Conservation (phyloP, 2,329 filamentous ascomycete genomes). For the Microdochium bolleyi region DNA sequence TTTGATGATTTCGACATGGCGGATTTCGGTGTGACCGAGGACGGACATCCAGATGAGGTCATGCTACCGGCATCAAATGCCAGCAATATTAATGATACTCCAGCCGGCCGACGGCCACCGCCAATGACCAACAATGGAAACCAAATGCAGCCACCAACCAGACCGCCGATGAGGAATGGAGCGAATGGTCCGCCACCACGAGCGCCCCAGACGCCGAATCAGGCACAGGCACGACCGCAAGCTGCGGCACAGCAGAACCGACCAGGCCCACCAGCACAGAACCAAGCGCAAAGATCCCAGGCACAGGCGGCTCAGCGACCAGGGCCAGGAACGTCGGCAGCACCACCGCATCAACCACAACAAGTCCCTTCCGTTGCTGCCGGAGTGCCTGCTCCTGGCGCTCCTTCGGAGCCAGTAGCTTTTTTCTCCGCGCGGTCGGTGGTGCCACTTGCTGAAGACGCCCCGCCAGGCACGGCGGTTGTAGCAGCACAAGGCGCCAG, state of each 20-base stretch:
- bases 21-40: conserved; percentile 63
- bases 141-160: conserved; percentile 29
- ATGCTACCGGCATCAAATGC: conserved; percentile 35
- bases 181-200: conserved; percentile 21
- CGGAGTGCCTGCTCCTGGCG: conserved; percentile 13
- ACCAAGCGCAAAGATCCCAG: conserved; percentile 7
- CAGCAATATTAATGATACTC: conserved; percentile 16
- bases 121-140: conserved; percentile 12
- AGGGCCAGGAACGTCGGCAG: conserved; percentile 5
- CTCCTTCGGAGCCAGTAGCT: conserved; percentile 36
- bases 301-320: conserved; percentile 7
- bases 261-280: conserved; percentile 10
- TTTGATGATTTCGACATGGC: conserved; percentile 64
- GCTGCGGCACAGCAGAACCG: conserved; percentile 12
- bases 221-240: conserved; percentile 15
- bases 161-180: conserved; percentile 18
- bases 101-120: conserved; percentile 12
- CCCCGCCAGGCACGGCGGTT: conserved; percentile 30
- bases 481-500: conserved; percentile 37
- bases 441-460: conserved; percentile 42
- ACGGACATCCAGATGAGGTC: conserved; percentile 73
- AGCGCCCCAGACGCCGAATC: conserved; percentile 26
- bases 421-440: conserved; percentile 68
- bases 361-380: conserved; percentile 20
- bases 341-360: conserved; percentile 14